Conservation (phyloP, 306 rosid species). For the Crataegus laevigata region DNA sequence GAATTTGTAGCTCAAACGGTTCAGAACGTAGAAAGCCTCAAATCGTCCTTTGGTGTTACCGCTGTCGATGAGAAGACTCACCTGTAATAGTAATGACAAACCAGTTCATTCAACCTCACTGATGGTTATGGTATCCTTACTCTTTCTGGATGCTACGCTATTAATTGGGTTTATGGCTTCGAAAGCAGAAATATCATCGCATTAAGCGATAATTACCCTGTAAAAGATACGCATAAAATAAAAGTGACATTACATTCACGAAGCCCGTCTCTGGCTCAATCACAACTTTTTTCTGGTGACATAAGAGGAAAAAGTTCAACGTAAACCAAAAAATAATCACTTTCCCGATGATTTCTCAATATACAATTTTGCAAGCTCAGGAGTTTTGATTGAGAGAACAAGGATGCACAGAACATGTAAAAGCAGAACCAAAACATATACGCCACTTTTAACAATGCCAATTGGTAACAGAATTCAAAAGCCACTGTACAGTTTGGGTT, state of each 20-base stretch:
- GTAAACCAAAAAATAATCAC: no score
- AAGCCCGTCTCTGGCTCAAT: no score
- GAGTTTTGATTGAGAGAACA: not conserved
- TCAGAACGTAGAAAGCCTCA: slow-evolving; percentile 5
- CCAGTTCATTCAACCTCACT: not conserved
- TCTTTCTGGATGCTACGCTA: not conserved
- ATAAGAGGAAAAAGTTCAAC: no score
- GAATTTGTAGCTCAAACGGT: no score
- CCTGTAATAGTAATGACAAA: not conserved
- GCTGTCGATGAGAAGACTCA: slow-evolving; percentile 26
- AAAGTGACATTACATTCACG: no score
- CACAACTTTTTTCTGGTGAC: no score
- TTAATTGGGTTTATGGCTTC: not conserved
- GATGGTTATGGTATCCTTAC: not conserved
- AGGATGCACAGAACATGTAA: not conserved
- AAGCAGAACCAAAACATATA: no score
- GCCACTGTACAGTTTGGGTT: slow-evolving; percentile 14
- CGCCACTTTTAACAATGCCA: not conserved
- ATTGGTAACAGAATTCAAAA: not conserved
- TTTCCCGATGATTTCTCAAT: no score
- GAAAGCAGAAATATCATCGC: no score
- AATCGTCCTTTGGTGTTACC: slow-evolving; percentile 25
- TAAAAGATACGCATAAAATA: no score
- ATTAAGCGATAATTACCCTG: no score
- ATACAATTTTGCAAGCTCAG: not conserved